These are phyloP conservation scores for Hypoxylon sp. DNA, from an alignment of 2,329 filamentous ascomycete genomes.

Conservation along the genomic window DNA sequence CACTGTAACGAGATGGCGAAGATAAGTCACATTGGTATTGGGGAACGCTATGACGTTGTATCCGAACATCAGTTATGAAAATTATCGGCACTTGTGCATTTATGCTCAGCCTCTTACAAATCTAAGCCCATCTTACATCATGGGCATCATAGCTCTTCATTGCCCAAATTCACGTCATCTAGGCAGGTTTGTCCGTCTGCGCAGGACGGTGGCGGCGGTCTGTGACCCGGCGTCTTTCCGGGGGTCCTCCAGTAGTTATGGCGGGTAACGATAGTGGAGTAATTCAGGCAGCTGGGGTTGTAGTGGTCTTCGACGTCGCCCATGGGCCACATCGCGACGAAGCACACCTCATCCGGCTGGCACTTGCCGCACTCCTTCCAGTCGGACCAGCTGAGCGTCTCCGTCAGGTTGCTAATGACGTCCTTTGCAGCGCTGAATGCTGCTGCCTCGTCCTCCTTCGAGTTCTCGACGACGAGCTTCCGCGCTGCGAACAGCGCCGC, in stretches of 20 bases:
- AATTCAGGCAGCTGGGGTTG: constrained; percentile 47
- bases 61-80: neutral
- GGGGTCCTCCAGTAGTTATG: constrained; percentile 36
- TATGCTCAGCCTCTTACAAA: neutral
- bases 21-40: neutral
- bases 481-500: constrained; percentile 48
- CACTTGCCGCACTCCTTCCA: constrained; percentile 54
- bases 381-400: constrained; percentile 50
- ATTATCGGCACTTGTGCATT: neutral
- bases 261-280: constrained; percentile 25
- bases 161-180: constrained; percentile 1
- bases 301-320: constrained; percentile 50
- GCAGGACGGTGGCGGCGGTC: constrained; percentile 21
- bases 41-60: neutral
- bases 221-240: constrained; percentile 13
- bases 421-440: constrained; percentile 20
- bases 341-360: constrained; percentile 51
- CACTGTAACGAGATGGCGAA: neutral
- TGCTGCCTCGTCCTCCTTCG: constrained; percentile 16
- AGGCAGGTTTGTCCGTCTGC: constrained; percentile 4
- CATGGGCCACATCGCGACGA: constrained; percentile 55
- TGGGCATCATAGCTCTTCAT: constrained; percentile 31
- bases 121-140: neutral
- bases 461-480: constrained; percentile 41
- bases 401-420: constrained; percentile 44